These are phyloP conservation scores for Ophiocordyceps camponoti-floridani DNA, from an alignment of 2,329 filamentous ascomycete species.

Conservation along the genomic window DNA sequence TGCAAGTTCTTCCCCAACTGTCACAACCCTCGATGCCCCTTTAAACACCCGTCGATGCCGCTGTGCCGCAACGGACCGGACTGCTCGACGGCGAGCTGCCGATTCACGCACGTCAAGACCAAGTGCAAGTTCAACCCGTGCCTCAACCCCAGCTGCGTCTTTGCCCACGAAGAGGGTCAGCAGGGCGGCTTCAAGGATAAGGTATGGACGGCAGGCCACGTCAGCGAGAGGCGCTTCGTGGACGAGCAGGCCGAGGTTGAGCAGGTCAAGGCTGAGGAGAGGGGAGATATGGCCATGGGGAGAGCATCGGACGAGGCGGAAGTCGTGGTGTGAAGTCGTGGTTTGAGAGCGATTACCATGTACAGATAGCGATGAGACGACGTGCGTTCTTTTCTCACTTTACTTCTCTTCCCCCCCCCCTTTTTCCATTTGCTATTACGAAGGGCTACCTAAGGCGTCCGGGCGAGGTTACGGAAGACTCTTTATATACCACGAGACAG, in stretches of 20 bases:
- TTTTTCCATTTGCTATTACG: neutral
- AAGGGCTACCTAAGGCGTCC: neutral
- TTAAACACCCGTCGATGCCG: constrained; percentile 75
- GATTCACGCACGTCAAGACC: constrained; percentile 72
- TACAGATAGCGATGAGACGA: neutral
- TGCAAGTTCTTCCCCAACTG: constrained; percentile 89
- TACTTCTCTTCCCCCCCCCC: neutral
- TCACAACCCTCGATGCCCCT: constrained; percentile 72
- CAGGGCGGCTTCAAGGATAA: constrained; percentile 72
- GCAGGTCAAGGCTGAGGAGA: constrained; percentile 43
- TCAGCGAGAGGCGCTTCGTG: constrained; percentile 80
- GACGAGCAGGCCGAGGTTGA: constrained; percentile 53
- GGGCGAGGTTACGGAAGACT: too few relatives aligned
- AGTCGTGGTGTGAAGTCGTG: constrained; percentile 15
- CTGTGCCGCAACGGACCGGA: constrained; percentile 82
- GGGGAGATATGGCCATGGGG: constrained; percentile 18
- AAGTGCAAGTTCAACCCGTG: constrained; percentile 87
- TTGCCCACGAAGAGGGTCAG: constrained; percentile 84
- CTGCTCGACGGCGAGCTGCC: constrained; percentile 67
- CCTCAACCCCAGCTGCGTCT: constrained; percentile 71
- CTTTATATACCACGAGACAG: neutral
- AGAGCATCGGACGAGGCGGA: constrained; percentile 18
- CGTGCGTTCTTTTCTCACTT: neutral
- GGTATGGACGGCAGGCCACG: constrained; percentile 68
- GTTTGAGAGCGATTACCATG: neutral